A percentile compares a stretch with the other conserved stretches of the same genome.
Conservation (phyloP, 768 basidiomycete species). For the Butyriboletus loyo region DNA sequence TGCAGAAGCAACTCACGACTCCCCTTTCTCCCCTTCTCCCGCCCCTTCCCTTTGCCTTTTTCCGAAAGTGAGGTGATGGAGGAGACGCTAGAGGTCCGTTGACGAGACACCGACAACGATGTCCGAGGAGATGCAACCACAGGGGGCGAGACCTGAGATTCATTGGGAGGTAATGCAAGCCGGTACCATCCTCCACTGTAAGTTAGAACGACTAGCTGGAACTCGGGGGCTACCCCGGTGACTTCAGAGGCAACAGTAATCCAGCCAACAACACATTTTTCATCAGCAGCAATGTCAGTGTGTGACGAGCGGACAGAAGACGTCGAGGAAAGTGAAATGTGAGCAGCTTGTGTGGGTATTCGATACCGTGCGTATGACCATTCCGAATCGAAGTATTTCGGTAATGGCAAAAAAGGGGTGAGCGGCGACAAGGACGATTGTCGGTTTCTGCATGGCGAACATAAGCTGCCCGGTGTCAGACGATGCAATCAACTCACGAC, state of each 20-base stretch:
- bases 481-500: conserved; percentile 47
- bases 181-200: conserved; percentile 93
- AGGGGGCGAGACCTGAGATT: conserved; percentile 17
- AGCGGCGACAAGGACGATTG: conserved; percentile 81
- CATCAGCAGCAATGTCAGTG: conserved; percentile 70
- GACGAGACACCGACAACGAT: conserved; percentile 36
- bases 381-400: conserved; percentile 91
- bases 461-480: conserved; percentile 3
- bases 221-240: conserved; percentile 42
- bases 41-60: conserved; percentile 55
- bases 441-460: conserved; percentile 57
- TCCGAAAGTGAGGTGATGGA: conserved; percentile 46
- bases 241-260: conserved; percentile 47
- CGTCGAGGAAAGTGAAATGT: conserved; percentile 75
- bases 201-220: conserved; percentile 82
- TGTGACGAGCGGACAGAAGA: conserved; percentile 52
- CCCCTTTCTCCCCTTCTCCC: conserved; percentile 54
- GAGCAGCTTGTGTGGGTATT: conserved; percentile 80
- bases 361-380: conserved; percentile 95
- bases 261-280: conserved; percentile 88
- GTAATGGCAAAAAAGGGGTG: conserved; percentile 75
- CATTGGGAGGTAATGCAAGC: conserved; percentile 53
- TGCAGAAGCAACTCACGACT: conserved; percentile 64
- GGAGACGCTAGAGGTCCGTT: conserved; percentile 53
- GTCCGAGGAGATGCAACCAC: conserved; percentile 44